Base-by-base conservation (phyloP, 257 asterid species). In the Euphrasia confusa region DNA sequence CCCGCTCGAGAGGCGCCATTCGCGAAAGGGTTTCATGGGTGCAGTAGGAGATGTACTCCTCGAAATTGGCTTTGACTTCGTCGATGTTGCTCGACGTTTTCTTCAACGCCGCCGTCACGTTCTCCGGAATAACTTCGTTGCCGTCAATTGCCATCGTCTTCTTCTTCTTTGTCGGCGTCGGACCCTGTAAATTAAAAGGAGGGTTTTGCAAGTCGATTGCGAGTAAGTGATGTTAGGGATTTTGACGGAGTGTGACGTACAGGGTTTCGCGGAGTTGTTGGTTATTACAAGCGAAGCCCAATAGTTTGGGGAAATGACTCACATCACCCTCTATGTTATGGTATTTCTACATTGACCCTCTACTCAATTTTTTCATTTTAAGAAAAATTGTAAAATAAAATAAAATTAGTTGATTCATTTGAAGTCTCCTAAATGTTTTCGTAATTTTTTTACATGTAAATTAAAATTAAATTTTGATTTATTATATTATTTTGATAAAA, bases 1-100 rank as follows among this genome's bases (percentile, higher is more conserved):
- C 97, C 81, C 95, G 84, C 26, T 83, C 81, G 32, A 93, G 89
- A 65, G 95, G 95, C 61, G 80, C 84, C 97, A 93, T 60, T 67
- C 67, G 63, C 7, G 88, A 63, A 56, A 93, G 87, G 75, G 84
- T 76, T 71, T 87, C 95, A 13, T 79, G 18, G 59, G 80, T 85
- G 52, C 87, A 89, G 63, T 77, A 67, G 64, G 88, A 69, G 35
- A 93, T 60, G 55, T 81, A 78, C 70, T 84, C 90, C 55, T 78
- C 82, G 54, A 89, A 82, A 78, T 81, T 78, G 57, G 82, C 45
- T 54, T 82, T 67, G 54, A 93, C 80, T 68, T 87, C 95, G 53
- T 84, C 88, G 60, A 93, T 68, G 78, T 87, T 84, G 70, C 21
- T 79, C 4, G 79, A 68, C 58, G 96, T 93, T 85, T 88, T 78